Percentiles rank a stretch among this genome's conserved stretches.
Conservation (phyloP, 116 monocot species). For the Dioscorea cayenensis region DNA sequence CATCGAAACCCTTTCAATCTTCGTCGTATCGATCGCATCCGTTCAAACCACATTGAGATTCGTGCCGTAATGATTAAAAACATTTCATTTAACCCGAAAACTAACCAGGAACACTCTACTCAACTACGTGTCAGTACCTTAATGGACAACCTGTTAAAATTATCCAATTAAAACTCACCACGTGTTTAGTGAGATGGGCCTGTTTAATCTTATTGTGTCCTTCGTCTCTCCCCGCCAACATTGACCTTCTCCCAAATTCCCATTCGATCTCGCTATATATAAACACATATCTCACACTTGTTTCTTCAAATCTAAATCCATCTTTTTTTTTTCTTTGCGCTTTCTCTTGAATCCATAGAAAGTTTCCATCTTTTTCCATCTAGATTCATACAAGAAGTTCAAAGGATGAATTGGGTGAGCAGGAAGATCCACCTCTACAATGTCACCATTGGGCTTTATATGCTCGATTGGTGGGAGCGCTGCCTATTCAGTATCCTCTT, state of each 20-base stretch:
- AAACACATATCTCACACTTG: not conserved
- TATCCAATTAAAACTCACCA: too few species aligned
- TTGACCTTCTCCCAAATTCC: not conserved
- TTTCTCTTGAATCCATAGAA: too few species aligned
- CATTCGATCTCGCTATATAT: not conserved
- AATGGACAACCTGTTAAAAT: too few species aligned
- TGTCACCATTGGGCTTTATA: slow-evolving; percentile 11
- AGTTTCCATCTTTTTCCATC: not conserved
- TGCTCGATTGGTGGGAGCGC: slow-evolving; percentile 15
- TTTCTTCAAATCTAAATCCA: not conserved
- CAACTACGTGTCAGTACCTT: too few species aligned
- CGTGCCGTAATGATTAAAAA: too few species aligned
- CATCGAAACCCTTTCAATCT: too few species aligned
- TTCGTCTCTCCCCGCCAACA: not conserved
- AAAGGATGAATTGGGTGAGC: slow-evolving; percentile 13
- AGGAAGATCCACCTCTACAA: slow-evolving; percentile 13
- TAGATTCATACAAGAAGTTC: not conserved
- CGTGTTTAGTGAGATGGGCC: too few species aligned
- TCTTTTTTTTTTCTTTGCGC: not conserved
- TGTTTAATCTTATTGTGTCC: too few species aligned
- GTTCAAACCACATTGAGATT: too few species aligned
- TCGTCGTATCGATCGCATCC: too few species aligned
- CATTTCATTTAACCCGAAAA: too few species aligned
- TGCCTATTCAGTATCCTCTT: slow-evolving; percentile 10
- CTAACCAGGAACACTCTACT: too few species aligned